These are phyloP conservation scores for Dendrobium chrysotoxum DNA, from an alignment of 106 monocot genomes.

Conservation along the genomic window DNA sequence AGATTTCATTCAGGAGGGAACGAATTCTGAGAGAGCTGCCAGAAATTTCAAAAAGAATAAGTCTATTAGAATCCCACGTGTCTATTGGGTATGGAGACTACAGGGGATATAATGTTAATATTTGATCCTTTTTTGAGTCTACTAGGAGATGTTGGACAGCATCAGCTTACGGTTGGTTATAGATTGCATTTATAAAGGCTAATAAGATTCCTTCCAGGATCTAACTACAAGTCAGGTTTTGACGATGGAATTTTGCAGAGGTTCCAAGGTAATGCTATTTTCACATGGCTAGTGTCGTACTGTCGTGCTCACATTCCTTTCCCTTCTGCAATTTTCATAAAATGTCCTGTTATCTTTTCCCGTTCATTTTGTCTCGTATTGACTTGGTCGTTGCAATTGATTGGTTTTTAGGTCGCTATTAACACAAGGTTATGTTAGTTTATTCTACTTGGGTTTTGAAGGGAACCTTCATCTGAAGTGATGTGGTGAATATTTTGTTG, in stretches of 20 bases:
- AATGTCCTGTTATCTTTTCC: not conserved
- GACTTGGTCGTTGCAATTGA: not conserved
- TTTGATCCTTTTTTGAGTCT: not conserved
- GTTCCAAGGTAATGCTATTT: conserved; percentile 61
- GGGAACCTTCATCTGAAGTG: not conserved
- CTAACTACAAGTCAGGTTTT: conserved; percentile 75
- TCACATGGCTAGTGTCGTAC: not conserved
- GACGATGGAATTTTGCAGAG: conserved; percentile 92
- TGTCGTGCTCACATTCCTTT: not conserved
- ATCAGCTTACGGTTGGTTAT: not conserved
- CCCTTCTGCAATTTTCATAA: not conserved
- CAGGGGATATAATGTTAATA: not conserved
- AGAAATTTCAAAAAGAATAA: conserved; percentile 67
- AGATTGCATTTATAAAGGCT: not conserved
- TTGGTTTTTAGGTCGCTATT: not conserved
- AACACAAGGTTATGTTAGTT: not conserved
- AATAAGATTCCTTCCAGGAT: conserved; percentile 46
- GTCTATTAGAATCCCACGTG: conserved; percentile 51
- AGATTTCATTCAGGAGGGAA: conserved; percentile 94
- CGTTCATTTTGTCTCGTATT: not conserved
- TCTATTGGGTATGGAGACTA: conserved; percentile 59
- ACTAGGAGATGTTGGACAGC: not conserved
- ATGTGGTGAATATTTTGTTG: not conserved
- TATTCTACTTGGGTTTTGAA: not conserved
- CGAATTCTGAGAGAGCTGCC: conserved; percentile 86